Base-by-base conservation (phyloP, 768 basidiomycete genomes). In the Fomitopsis pulvina region DNA sequence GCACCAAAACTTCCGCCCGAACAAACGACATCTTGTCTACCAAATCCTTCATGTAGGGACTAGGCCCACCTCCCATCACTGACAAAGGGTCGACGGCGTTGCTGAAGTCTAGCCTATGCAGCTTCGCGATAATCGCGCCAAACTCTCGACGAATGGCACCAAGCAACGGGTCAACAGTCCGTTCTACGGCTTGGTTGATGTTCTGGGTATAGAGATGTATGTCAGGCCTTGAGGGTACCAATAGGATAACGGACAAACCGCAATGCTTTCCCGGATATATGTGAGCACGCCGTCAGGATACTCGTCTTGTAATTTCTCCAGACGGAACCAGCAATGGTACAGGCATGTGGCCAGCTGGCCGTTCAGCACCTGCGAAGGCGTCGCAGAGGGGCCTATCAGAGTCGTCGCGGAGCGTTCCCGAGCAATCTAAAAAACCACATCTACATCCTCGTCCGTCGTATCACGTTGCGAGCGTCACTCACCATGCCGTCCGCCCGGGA, bases 11-110 rank as follows among this genome's bases (percentile, higher is more conserved):
- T 58, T 94, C 91, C 14, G 71, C 64, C 66, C 89, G 89, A 54
- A 97, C 72, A 61, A 90, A 93, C 1, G 74, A 68, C 41, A 99
- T 69, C 68, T 92, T 96, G 50, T 96, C 94, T 7, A 83, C 78
- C 48, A 99, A 73, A 55, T 95, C 92, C 63, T 89, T 88, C 80
- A 97, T 87, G 67, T 97, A 98, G 12, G 83, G 65, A 66, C 90
- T 95, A 4, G 86, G 71, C 6, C 80, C 80, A 14, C 80, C 80
- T 63, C 80, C 78, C 57, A 71, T 69, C 1, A 66, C 72, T 1
- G 70, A 60, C 50, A 71, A 65, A 16, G 86, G 76, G 55, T 92
- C 90, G 9, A 78, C 66, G 8, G 79, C 69, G 66, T 84, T 87
- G 44, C 79, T 78, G 60, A 94, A 84, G 63, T 93, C 89, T 40